Conservation (phyloP, 352 stramenopile genomes). For the Globisporangium sylvaticum region DNA sequence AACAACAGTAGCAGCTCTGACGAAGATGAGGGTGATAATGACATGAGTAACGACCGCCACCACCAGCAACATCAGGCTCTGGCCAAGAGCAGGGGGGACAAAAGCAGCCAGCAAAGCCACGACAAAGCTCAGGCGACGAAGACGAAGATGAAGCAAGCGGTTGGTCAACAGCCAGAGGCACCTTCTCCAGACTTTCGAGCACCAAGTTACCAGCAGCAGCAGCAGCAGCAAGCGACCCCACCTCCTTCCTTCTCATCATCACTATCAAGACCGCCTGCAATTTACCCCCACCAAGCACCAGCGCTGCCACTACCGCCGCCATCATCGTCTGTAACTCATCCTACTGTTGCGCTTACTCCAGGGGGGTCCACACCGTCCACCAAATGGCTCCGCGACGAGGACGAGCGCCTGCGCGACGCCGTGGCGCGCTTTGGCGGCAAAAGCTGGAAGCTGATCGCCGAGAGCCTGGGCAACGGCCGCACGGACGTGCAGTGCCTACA, state of each 20-base stretch:
- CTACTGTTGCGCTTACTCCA: neutral
- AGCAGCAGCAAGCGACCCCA: neutral
- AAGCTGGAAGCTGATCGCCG: constrained; percentile 94
- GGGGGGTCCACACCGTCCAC: constrained; percentile 20
- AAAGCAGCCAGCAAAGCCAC: neutral
- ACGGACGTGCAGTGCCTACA: constrained; percentile 94
- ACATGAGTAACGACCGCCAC: neutral
- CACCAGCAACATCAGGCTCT: neutral
- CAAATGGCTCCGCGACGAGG: constrained; percentile 90
- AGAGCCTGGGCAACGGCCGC: constrained; percentile 81
- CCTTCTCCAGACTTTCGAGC: neutral
- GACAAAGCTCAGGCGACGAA: neutral
- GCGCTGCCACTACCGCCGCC: neutral
- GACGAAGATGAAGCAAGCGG: neutral
- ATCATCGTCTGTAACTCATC: constrained; percentile 15
- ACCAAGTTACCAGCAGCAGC: neutral
- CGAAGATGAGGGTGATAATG: neutral
- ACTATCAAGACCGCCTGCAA: neutral
- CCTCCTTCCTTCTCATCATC: neutral
- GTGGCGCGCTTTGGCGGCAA: constrained; percentile 90
- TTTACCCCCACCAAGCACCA: neutral
- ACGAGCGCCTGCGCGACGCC: constrained; percentile 82
- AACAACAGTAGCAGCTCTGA: neutral
- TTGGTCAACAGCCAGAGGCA: neutral
- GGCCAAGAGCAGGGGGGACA: neutral